These are phyloP conservation scores for Ramaria sp. DNA, from an alignment of 768 basidiomycete species.

Conservation along the genomic window DNA sequence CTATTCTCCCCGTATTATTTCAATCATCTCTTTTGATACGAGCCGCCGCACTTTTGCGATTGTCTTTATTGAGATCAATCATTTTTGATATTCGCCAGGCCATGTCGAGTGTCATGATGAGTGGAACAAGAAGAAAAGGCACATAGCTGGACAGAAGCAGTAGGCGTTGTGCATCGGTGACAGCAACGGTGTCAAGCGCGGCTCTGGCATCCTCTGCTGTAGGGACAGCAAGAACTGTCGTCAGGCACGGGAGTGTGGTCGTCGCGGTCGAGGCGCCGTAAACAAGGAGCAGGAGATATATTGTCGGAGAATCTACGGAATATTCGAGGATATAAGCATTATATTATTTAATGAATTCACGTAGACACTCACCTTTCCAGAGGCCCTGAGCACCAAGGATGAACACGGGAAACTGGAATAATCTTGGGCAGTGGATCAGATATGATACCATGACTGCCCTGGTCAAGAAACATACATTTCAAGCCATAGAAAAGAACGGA, in stretches of 20 bases:
- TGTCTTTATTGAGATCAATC: not conserved
- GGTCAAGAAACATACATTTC: conserved; percentile 38
- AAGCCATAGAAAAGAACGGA: conserved; percentile 56
- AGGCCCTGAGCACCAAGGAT: conserved; percentile 53
- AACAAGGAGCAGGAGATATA: conserved; percentile 54
- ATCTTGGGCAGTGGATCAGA: conserved; percentile 20
- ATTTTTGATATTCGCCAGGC: conserved; percentile 14
- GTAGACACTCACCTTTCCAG: conserved; percentile 34
- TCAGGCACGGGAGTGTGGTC: conserved; percentile 64
- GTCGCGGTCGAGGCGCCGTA: conserved; percentile 75
- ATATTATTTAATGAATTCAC: not conserved
- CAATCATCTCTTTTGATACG: not conserved
- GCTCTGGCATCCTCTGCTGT: conserved; percentile 22
- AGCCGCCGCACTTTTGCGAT: not conserved
- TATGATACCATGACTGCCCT: not conserved
- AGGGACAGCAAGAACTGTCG: conserved; percentile 45
- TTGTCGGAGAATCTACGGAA: conserved; percentile 33
- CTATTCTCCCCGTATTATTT: not conserved
- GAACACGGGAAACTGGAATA: conserved; percentile 73
- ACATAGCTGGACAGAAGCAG: conserved; percentile 60
- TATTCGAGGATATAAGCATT: not conserved
- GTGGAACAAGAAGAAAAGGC: conserved; percentile 64
- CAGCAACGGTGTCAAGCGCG: conserved; percentile 21
- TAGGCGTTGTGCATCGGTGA: conserved; percentile 41
- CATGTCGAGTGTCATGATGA: conserved; percentile 71